Evolutionary conservation across 768 basidiomycete species (phyloP).

Genomic region (Flagelloscypha sp.): DNA sequence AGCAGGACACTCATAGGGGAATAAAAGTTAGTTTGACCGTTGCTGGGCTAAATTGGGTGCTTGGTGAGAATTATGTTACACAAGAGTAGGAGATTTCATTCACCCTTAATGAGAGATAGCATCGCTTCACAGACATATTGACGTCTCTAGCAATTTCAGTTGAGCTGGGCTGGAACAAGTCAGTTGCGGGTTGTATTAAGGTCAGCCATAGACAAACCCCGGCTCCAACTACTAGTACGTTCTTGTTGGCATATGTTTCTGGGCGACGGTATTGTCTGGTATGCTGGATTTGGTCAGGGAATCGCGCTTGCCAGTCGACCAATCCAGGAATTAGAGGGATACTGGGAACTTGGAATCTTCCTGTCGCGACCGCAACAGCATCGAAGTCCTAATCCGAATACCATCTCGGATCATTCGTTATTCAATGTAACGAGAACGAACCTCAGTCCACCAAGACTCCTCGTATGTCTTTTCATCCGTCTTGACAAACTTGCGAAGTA

Average conservation of each 20-base stretch:
- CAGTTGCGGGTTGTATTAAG: too few species aligned
- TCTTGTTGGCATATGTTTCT: slow-evolving; percentile 25
- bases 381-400: slow-evolving; percentile 23
- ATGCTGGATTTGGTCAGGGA: slow-evolving; percentile 27
- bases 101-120: slow-evolving; percentile 24
- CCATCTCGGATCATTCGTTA: slow-evolving; percentile 1
- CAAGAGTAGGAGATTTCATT: slow-evolving; percentile 3
- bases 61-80: background rate
- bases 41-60: slow-evolving; percentile 9
- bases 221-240: slow-evolving; percentile 35
- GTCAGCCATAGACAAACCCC: slow-evolving; percentile 16
- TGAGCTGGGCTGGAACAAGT: slow-evolving; percentile 23
- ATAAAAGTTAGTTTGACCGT: slow-evolving; percentile 12
- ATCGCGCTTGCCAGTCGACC: slow-evolving; percentile 24
- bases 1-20: too few species aligned
- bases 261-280: slow-evolving; percentile 36
- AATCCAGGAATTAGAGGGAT: slow-evolving; percentile 26
- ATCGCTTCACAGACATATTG: slow-evolving; percentile 20
- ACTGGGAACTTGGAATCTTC: slow-evolving; percentile 27
- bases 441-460: slow-evolving; percentile 31
- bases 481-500: slow-evolving; percentile 22
- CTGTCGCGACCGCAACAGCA: slow-evolving; percentile 25
- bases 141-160: slow-evolving; percentile 29
- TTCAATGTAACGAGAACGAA: slow-evolving; percentile 9
- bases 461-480: slow-evolving; percentile 13